Conservation (phyloP, 2,329 filamentous ascomycete species). For the Chlorencoelia australis region DNA sequence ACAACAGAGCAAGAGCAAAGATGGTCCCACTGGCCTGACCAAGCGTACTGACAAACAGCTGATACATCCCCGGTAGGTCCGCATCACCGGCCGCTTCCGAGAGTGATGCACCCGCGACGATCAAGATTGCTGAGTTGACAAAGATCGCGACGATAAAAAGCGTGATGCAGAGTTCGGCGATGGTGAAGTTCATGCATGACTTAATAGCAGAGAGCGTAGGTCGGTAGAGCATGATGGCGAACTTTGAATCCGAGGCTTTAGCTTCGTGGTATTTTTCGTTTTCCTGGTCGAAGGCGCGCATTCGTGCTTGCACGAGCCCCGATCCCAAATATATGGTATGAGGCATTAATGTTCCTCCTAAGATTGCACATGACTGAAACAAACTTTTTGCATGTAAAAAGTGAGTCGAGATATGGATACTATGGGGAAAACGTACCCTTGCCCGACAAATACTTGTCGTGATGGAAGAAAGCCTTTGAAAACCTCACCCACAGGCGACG, state of each 20-base stretch:
- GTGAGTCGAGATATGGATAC: neutral
- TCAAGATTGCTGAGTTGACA: conserved; percentile 72
- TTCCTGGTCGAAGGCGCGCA: conserved; percentile 50
- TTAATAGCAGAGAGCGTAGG: conserved; percentile 62
- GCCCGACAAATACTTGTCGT: conserved; percentile 40
- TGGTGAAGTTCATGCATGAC: conserved; percentile 61
- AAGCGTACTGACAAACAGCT: conserved; percentile 53
- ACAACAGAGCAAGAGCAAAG: conserved; percentile 67
- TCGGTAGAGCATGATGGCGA: conserved; percentile 47
- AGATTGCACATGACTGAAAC: conserved; percentile 63
- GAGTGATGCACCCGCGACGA: conserved; percentile 68
- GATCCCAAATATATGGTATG: conserved; percentile 60
- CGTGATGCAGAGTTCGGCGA: conserved; percentile 56
- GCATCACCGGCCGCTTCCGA: conserved; percentile 55
- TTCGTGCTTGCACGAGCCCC: conserved; percentile 55
- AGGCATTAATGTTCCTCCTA: conserved; percentile 66
- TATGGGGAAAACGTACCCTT: conserved; percentile 32
- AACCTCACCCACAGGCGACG: conserved; percentile 43
- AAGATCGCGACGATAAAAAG: conserved; percentile 76
- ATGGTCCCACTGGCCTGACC: conserved; percentile 66
- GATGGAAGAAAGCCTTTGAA: conserved; percentile 56
- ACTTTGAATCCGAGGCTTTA: conserved; percentile 17
- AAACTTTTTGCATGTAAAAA: conserved; percentile 26
- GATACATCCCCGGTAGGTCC: conserved; percentile 74
- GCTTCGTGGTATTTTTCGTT: conserved; percentile 37